Base-by-base conservation (phyloP, 768 basidiomycete genomes). In the Fistulinella prunicolor region DNA sequence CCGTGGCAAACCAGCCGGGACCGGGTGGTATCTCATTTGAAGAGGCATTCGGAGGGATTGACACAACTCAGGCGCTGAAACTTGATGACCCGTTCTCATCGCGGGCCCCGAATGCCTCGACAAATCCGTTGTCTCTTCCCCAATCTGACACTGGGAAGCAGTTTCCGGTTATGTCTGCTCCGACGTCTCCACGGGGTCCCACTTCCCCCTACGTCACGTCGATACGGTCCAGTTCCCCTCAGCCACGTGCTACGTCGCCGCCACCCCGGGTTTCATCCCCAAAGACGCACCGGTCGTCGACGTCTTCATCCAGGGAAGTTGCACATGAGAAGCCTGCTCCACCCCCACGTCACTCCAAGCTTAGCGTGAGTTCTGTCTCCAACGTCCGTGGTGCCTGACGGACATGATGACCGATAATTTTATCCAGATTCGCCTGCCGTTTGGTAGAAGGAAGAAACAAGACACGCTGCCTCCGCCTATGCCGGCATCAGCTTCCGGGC, bases 391-490 rank as follows among this genome's bases (percentile, higher is more conserved):
- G 38, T 29, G 28, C 23, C 17, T 48, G 50, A 42, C 28, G 37
- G 42, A 39, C 9, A 13, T 30, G 37, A 41, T 51, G 22, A 55
- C 38, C 51, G 45, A 57, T 47, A 16, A 38, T 17, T 13, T 37
- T 41, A 55, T 52, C 42, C 29, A 57, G 89, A 78, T 92, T 54
- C 89, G 86, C 45, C 66, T 92, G 50, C 88, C 87, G 0, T 92
- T 92, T 59, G 82, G 83, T 29, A 83, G 76, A 69, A 86, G 77
- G 70, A 89, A 86, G 75, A 85, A 81, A 57, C 74, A 81, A 38
- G 76, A 82, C 38, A 66, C 70, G 44, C 67, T 73, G 53, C 73
- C n/a, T n/a, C n/a, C 77, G 66, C 78, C 49, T 69, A 72, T 30
- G 55, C 75, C 50, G 56, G 45, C 71, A 3, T 53, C 70, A 21